phyloP scores from a whole-genome alignment of 2,329 filamentous ascomycete species.

The Neonectria neomacrospora region DNA sequence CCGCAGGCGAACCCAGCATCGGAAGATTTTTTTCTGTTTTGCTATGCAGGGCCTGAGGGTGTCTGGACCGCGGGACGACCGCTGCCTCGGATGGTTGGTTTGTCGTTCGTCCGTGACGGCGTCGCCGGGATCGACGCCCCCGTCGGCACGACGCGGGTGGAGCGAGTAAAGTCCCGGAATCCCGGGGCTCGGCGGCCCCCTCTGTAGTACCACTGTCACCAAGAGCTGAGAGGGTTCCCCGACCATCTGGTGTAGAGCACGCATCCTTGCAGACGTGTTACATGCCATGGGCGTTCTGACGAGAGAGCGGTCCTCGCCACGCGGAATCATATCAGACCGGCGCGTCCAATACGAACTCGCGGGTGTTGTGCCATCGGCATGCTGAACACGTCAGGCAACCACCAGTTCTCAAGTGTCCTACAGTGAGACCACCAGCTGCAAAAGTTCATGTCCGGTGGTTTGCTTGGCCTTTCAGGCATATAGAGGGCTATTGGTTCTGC shows the following conservation, averaged over 20 bases:
- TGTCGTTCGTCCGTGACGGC: not conserved
- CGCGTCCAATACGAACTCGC: not conserved
- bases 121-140: conserved; percentile 2
- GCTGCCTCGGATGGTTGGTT: not conserved
- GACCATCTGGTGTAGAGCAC: not conserved
- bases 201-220: too few species aligned
- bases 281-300: too few species aligned
- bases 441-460: conserved; percentile 13
- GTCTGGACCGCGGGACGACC: not conserved
- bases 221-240: not conserved
- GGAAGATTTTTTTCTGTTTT: not conserved
- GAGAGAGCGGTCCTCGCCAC: not conserved
- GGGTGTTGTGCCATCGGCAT: conserved; percentile 2
- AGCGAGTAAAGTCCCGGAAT: not conserved
- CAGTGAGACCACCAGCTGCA: conserved; percentile 15
- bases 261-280: not conserved
- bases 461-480: not conserved
- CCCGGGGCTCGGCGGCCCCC: not conserved
- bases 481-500: conserved; percentile 11
- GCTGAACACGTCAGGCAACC: conserved; percentile 5
- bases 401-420: not conserved
- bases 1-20: not conserved
- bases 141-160: not conserved
- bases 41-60: not conserved
- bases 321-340: conserved; percentile 8